A percentile compares a stretch with the other conserved stretches of the same genome.
phyloP scores from a whole-genome alignment of 805 yeast species.

The Metschnikowia picachoensis region DNA sequence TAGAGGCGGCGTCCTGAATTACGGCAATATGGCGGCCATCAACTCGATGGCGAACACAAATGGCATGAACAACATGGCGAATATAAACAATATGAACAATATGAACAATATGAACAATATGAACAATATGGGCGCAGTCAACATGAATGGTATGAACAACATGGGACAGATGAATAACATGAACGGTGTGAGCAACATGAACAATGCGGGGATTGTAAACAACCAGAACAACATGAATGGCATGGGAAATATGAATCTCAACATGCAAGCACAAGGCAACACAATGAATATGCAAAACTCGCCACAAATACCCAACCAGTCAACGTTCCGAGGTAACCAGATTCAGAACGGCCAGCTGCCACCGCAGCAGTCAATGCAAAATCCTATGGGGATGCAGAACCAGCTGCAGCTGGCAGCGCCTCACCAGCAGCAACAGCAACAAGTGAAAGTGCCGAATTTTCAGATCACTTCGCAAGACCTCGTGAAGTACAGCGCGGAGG shows the following conservation, averaged over 20 bases:
- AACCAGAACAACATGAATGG: slow-evolving; percentile 12
- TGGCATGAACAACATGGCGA: slow-evolving; percentile 2
- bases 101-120: too few species aligned
- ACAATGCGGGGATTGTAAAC: slow-evolving; percentile 6
- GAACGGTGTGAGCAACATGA: slow-evolving; percentile 11
- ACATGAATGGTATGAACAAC: slow-evolving; percentile 9
- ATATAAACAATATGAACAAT: too few species aligned
- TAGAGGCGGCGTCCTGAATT: slow-evolving; percentile 1
- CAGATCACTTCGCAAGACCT: slow-evolving; percentile 30
- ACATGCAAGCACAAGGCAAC: slow-evolving; percentile 5
- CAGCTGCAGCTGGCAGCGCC: slow-evolving; percentile 14
- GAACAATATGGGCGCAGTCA: slow-evolving; percentile 12
- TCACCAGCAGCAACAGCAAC: slow-evolving; percentile 14
- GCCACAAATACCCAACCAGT: slow-evolving; percentile 8
- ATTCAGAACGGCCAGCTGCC: slow-evolving; percentile 4
- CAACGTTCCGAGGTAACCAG: slow-evolving; percentile 3
- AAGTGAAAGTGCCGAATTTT: slow-evolving; percentile 11
- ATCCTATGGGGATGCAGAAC: slow-evolving; percentile 5
- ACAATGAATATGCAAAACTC: slow-evolving; percentile 5
- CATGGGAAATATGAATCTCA: slow-evolving; percentile 13
- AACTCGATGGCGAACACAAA: slow-evolving; percentile 4
- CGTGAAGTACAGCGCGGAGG: slow-evolving; percentile 36
- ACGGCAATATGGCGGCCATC: slow-evolving; percentile 6
- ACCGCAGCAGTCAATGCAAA: slow-evolving; percentile 6
- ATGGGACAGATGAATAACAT: slow-evolving; percentile 6